Conservation (phyloP, 176 grass and related monocot genomes). For the Ensete glaucum region DNA sequence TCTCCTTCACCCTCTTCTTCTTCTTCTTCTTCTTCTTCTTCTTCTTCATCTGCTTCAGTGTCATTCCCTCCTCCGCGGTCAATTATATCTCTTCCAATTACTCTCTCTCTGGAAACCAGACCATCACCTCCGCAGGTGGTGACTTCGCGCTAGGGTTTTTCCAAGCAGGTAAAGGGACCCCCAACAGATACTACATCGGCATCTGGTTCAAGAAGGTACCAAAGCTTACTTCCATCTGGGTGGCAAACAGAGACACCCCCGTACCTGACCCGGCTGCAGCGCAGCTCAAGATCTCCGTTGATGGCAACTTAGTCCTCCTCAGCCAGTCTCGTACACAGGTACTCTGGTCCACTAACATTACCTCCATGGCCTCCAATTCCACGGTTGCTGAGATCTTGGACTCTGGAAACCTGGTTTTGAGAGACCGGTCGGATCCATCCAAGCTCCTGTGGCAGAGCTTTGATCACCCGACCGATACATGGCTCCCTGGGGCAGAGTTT, state of each 20-base stretch:
- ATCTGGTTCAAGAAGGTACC: slow-evolving; percentile 1
- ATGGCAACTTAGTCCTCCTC: slow-evolving; percentile 1
- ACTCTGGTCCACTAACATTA: background rate
- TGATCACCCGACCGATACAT: background rate
- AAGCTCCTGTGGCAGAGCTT: background rate
- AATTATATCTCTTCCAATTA: background rate
- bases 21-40: too few species aligned
- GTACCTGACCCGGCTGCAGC: background rate
- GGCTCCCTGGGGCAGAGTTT: too few species aligned
- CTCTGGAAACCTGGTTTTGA: too few species aligned
- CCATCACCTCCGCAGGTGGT: background rate
- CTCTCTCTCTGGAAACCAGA: background rate
- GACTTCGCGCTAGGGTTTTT: background rate
- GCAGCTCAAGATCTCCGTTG: background rate
- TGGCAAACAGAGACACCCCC: background rate
- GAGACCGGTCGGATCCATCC: too few species aligned
- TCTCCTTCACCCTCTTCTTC: too few species aligned
- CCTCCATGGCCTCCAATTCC: too few species aligned
- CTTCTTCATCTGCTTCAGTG: too few species aligned
- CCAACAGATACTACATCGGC: background rate
- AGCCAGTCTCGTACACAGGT: too few species aligned
- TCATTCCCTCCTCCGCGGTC: too few species aligned
- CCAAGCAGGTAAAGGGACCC: background rate
- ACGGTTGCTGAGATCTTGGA: too few species aligned
- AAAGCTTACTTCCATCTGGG: background rate